Conservation (phyloP, 768 basidiomycete genomes). For the Tylopilus plumbeoviolaceoides region DNA sequence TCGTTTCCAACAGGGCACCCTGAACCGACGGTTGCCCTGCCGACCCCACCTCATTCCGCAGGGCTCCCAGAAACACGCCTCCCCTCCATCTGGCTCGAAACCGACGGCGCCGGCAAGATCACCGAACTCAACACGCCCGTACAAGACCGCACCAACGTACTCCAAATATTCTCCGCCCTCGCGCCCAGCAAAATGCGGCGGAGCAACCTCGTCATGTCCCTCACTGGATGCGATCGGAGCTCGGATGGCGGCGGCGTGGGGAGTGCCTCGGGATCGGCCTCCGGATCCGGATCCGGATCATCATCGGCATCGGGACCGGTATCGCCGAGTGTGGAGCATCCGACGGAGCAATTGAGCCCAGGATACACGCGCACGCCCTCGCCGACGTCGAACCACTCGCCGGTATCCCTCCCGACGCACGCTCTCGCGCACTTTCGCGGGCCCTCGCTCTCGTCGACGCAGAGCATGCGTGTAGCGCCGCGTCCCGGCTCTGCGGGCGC, state of each 20-base stretch:
- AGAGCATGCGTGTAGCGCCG: background rate
- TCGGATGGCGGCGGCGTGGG: background rate
- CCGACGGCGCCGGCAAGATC: slow-evolving; percentile 31
- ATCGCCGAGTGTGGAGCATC: background rate
- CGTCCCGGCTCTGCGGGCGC: slow-evolving; percentile 26
- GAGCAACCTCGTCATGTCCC: slow-evolving; percentile 28
- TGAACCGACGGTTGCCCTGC: slow-evolving; percentile 13
- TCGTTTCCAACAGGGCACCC: slow-evolving; percentile 8
- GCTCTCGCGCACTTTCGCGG: slow-evolving; percentile 4
- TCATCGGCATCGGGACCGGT: background rate
- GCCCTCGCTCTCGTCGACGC: background rate
- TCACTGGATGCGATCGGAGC: slow-evolving; percentile 8
- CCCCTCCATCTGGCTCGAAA: slow-evolving; percentile 50
- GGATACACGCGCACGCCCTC: background rate
- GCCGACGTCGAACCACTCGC: slow-evolving; percentile 11
- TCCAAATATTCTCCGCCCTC: slow-evolving; percentile 21
- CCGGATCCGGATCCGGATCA: too few species aligned
- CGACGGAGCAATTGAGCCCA: background rate
- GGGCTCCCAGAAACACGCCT: slow-evolving; percentile 25
- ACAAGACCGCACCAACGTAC: slow-evolving; percentile 20
- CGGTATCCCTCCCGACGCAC: slow-evolving; percentile 14
- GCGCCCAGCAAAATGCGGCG: slow-evolving; percentile 9
- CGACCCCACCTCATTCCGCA: slow-evolving; percentile 22
- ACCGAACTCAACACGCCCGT: slow-evolving; percentile 4
- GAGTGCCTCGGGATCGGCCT: background rate